These are phyloP conservation scores for Aspergillus leporis DNA, from an alignment of 495 filamentous ascomycete genomes.

Conservation along the genomic window DNA sequence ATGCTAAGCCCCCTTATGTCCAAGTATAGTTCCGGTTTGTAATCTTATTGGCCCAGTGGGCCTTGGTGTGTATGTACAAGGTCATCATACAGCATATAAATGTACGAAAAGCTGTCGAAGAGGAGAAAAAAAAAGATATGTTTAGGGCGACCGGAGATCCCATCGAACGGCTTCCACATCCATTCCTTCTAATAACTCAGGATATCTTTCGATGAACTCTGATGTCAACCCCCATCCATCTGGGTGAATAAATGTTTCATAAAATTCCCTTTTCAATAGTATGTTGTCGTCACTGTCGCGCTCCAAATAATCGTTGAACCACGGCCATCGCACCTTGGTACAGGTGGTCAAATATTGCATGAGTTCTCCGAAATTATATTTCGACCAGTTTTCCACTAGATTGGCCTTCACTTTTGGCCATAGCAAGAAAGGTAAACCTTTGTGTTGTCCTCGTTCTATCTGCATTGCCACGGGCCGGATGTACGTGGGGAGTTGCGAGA, in stretches of 20 bases:
- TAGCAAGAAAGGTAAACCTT: conserved; percentile 8
- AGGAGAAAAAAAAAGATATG: no score
- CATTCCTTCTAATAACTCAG: conserved; percentile 19
- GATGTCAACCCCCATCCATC: conserved; percentile 22
- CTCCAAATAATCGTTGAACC: conserved; percentile 16
- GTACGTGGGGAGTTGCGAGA: conserved; percentile 11
- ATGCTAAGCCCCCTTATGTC: no score
- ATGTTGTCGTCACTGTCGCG: conserved; percentile 16
- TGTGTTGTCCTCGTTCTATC: conserved; percentile 13
- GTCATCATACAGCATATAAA: no score
- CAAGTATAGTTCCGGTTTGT: no score
- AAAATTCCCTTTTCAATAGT: conserved; percentile 10
- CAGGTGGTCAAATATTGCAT: conserved; percentile 10
- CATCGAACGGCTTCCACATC: conserved; percentile 8
- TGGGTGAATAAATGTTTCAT: conserved; percentile 12
- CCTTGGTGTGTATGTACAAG: no score
- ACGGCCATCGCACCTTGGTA: conserved; percentile 20
- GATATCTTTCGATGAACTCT: conserved; percentile 22
- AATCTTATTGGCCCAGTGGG: no score
- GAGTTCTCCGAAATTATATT: conserved; percentile 9
- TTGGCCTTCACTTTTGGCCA: conserved; percentile 22
- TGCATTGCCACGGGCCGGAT: conserved; percentile 11
- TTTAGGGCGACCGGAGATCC: neutral
- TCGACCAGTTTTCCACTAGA: conserved; percentile 7
- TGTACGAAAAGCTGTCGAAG: no score